Conservation (phyloP, 148 eudicot genomes). For the Silene uniflora region DNA sequence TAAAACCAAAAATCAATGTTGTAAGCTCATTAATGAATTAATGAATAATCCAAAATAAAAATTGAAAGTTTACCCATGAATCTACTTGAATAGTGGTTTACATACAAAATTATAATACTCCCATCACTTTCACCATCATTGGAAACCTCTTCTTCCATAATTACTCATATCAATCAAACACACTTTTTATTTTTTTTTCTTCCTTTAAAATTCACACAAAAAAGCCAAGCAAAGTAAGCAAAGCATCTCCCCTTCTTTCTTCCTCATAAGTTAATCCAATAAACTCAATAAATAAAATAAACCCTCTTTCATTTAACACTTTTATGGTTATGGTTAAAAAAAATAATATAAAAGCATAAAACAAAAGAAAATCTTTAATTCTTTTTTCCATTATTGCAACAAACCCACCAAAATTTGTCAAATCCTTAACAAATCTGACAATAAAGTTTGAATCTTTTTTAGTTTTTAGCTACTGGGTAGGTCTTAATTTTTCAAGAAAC, state of each 20-base stretch:
- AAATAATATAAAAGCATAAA: neutral
- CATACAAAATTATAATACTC: neutral
- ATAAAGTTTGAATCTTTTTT: constrained; percentile 24
- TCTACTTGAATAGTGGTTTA: neutral
- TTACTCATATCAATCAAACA: neutral
- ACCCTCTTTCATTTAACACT: neutral
- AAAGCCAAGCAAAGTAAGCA: neutral
- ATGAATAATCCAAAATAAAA: neutral
- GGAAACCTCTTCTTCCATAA: neutral
- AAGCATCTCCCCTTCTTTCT: neutral
- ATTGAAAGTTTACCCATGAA: neutral
- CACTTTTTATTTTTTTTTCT: neutral
- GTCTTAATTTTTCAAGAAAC: constrained; percentile 14
- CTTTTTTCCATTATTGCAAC: constrained; percentile 17
- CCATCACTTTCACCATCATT: neutral
- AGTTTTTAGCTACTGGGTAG: constrained; percentile 25
- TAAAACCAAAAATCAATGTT: neutral
- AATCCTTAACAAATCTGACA: constrained; percentile 23
- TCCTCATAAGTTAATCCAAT: no score
- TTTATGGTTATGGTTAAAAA: neutral
- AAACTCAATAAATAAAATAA: no score
- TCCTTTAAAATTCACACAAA: no score
- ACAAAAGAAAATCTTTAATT: constrained; percentile 14
- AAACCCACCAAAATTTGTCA: constrained; percentile 27
- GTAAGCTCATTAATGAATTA: no score